phyloP scores from a whole-genome alignment of 2,329 filamentous ascomycete genomes.

The Trichoderma oligosporum region DNA sequence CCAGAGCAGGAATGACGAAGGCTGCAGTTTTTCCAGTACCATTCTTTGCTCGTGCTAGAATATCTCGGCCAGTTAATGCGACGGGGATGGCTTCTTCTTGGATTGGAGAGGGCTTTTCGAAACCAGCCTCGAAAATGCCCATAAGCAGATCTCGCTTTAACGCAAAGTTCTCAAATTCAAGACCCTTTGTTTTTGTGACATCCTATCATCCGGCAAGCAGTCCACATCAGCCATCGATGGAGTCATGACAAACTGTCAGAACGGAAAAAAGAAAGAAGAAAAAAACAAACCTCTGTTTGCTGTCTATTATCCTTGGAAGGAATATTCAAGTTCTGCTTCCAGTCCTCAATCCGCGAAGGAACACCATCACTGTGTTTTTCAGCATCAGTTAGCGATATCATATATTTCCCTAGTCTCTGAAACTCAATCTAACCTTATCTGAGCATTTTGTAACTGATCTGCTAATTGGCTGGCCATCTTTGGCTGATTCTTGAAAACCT shows the following conservation, averaged over 20 bases:
- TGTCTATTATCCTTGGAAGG: slow-evolving; percentile 71
- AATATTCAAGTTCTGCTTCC: slow-evolving; percentile 69
- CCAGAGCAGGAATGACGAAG: slow-evolving; percentile 91
- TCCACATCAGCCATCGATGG: slow-evolving; percentile 23
- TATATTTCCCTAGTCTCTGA: background rate
- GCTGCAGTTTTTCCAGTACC: slow-evolving; percentile 98
- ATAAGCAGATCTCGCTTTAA: slow-evolving; percentile 94
- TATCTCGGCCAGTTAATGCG: slow-evolving; percentile 88
- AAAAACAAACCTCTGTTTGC: slow-evolving; percentile 66
- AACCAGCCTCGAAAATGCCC: slow-evolving; percentile 98
- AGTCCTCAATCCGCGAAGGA: slow-evolving; percentile 53
- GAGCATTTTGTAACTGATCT: slow-evolving; percentile 43
- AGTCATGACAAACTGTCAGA: slow-evolving; percentile 6
- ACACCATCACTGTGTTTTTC: slow-evolving; percentile 38
- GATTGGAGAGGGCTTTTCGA: slow-evolving; percentile 97
- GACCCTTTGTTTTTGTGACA: slow-evolving; percentile 95
- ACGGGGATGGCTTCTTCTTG: slow-evolving; percentile 99
- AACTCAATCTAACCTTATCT: slow-evolving; percentile 37
- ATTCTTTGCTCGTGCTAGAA: slow-evolving; percentile 95
- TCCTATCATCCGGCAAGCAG: slow-evolving; percentile 53
- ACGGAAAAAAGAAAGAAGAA: background rate
- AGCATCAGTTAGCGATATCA: slow-evolving; percentile 3
- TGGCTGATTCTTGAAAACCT: slow-evolving; percentile 26
- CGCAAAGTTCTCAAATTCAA: slow-evolving; percentile 96
- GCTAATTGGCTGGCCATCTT: slow-evolving; percentile 45